Evolutionary conservation across 2,329 filamentous ascomycete species (phyloP), one percentile per base, ranked within the genome.

Genomic region (Clathrospora elynae): DNA sequence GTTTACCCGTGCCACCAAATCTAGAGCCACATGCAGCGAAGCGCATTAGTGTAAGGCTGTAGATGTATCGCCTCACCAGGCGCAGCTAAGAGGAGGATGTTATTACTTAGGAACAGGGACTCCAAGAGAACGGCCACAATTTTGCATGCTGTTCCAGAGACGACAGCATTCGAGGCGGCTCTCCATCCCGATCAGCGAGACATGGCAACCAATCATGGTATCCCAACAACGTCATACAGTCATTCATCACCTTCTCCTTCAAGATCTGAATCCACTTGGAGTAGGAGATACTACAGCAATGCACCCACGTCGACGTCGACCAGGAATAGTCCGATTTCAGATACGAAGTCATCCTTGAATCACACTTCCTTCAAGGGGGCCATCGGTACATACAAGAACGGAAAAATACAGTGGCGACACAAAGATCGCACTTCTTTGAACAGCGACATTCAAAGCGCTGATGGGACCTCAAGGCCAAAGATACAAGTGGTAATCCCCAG

Each of bases 361-460:
- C 54, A 49, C 34, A 41, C 55, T 20, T 57, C 60, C 12, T 42
- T 61, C n/a, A 59, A 53, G 22, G 49, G 53, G 24, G 68, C 57
- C n/a, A 72, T 76, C 46, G 74, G 73, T 5, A 61, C 72, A 3
- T 77, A 74, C 67, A 71, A 69, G 35, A 61, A 76, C 52, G 75
- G 74, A 4, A 66, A 67, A 23, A 67, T 72, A 18, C 63, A 73
- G 35, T 76, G 73, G 73, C 69, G 61, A 22, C 41, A 53, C 18
- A 56, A 49, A 35, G 46, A 59, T 33, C 25, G 25, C 31, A 19
- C 26, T 20, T 16, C 35, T 14, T 35, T 24, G 31, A 26, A 41
- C 40, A 39, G 30, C 33, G 30, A 46, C 31, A 45, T 30, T 11
- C 42, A 44, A 23, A 41, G 42, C 30, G 29, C 49, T 31, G 42